Evolutionary conservation across 2,329 filamentous ascomycete species (phyloP).

Genomic region (Dactylellina sp.): DNA sequence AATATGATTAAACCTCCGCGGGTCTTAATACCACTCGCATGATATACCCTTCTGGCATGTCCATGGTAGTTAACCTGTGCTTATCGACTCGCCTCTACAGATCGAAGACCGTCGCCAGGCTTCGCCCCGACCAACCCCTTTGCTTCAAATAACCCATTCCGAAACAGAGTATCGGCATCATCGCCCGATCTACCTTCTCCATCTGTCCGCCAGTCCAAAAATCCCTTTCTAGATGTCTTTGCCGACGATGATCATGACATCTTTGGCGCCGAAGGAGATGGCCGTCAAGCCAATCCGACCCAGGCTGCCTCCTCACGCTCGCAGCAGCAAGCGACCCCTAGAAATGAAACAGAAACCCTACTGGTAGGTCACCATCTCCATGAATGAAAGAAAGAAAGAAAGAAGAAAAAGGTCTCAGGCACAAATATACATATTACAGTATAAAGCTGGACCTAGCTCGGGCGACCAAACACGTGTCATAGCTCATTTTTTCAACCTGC

Average conservation of each 20-base stretch:
- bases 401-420: neutral
- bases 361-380: constrained; percentile 37
- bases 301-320: constrained; percentile 33
- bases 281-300: constrained; percentile 17
- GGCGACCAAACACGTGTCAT: neutral
- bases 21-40: constrained; percentile 14
- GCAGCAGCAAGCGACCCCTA: constrained; percentile 33
- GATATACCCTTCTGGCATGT: constrained; percentile 29
- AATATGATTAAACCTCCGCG: constrained; percentile 44
- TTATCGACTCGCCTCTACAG: constrained; percentile 52
- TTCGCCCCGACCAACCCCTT: constrained; percentile 59
- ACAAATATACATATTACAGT: neutral
- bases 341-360: constrained; percentile 50
- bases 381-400: too few relatives aligned
- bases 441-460: too few relatives aligned
- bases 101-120: constrained; percentile 59
- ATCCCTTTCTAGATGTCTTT: constrained; percentile 61
- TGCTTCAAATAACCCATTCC: constrained; percentile 61
- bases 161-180: constrained; percentile 59
- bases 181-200: constrained; percentile 59
- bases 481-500: constrained; percentile 8
- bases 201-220: constrained; percentile 60
- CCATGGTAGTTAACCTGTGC: constrained; percentile 28
- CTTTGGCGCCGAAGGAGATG: constrained; percentile 47
- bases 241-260: constrained; percentile 60